A percentile compares a stretch with the other conserved stretches of the same genome.
Conservation (phyloP, 345 rosid species). For the Bretschneidera sinensis region DNA sequence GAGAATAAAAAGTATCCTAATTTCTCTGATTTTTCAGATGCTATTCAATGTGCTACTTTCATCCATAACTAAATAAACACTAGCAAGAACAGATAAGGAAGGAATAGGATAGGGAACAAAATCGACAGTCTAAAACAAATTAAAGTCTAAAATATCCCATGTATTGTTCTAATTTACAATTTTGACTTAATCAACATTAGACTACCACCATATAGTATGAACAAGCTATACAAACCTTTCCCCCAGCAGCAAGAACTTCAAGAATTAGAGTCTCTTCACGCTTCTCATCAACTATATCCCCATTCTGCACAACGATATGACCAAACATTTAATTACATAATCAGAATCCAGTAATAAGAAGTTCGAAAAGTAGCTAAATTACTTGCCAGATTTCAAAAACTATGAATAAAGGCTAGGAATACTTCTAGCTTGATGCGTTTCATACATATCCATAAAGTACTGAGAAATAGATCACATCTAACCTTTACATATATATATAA, state of each 20-base stretch:
- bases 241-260: slow-evolving; percentile 84
- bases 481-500: slow-evolving; percentile 80
- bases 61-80: too few relatives aligned
- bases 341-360: slow-evolving; percentile 4
- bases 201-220: slow-evolving; percentile 5
- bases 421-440: neutral
- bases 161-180: too few relatives aligned
- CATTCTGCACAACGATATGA: slow-evolving; percentile 42
- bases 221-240: slow-evolving; percentile 64
- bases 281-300: slow-evolving; percentile 36
- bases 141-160: too few relatives aligned
- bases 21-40: too few relatives aligned
- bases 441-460: slow-evolving; percentile 8
- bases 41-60: too few relatives aligned
- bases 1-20: too few relatives aligned
- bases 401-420: neutral
- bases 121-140: too few relatives aligned
- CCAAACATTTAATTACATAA: slow-evolving; percentile 11
- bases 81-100: too few relatives aligned
- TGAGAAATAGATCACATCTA: slow-evolving; percentile 25
- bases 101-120: too few relatives aligned
- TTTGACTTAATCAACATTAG: slow-evolving; percentile 10
- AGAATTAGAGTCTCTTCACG: slow-evolving; percentile 66
- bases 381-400: neutral
- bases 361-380: slow-evolving; percentile 13